These are phyloP conservation scores for Endocladia muricata DNA, from an alignment of 31 red algal species.

Conservation along the genomic window DNA sequence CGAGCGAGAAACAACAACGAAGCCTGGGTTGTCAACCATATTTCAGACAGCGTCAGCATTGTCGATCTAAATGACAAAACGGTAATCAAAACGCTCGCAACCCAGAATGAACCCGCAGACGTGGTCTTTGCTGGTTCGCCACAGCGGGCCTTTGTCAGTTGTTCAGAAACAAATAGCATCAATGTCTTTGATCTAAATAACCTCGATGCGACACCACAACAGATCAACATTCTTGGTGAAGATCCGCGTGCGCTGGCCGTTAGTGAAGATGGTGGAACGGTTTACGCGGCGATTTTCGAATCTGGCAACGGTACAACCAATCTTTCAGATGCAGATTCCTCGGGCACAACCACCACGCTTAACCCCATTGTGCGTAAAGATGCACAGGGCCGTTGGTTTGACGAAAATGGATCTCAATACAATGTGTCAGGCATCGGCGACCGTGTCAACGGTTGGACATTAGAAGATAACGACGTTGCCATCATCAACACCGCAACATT, in stretches of 20 bases:
- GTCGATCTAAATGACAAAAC: no score
- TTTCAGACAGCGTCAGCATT: no score
- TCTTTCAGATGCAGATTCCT: background rate
- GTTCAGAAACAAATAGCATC: background rate
- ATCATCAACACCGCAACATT: background rate
- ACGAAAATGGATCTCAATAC: background rate
- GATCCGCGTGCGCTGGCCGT: conserved; percentile 2
- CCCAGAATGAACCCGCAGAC: no score
- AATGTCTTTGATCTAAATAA: conserved; percentile 1
- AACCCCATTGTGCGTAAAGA: background rate
- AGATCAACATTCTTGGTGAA: background rate
- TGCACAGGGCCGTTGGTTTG: background rate
- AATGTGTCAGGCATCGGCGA: background rate
- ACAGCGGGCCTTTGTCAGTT: background rate
- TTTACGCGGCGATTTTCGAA: conserved; percentile 1
- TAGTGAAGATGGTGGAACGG: background rate
- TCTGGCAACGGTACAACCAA: background rate
- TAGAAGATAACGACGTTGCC: background rate
- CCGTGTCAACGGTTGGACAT: background rate
- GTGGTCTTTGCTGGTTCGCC: background rate
- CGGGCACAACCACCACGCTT: background rate
- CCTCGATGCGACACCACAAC: background rate
- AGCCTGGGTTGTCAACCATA: background rate
- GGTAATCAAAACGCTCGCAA: no score
- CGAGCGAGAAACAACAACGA: background rate